Evolutionary conservation across 2,329 filamentous ascomycete genomes (phyloP), one percentile per base, ranked within the genome.

Genomic region (Daldinia sp.): DNA sequence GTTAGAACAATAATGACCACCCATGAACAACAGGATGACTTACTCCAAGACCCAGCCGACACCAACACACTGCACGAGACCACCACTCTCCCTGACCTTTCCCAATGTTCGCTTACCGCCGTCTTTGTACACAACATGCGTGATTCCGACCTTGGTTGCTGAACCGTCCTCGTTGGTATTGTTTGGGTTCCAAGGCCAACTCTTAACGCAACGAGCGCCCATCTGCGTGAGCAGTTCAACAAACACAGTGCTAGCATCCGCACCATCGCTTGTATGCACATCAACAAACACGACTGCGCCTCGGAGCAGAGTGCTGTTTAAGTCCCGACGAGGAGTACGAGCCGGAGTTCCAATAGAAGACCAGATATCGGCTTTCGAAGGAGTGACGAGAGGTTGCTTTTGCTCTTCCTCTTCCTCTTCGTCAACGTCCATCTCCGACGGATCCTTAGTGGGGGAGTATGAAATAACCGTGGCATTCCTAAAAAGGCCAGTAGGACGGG

Each of bases 121-220:
- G 72, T 96, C 93, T 76, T 96, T 97, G 81, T 89, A 97, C 5
- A 97, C 87, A 6, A 97, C 91, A 73, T 97, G 93, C 0, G 93
- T 96, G 70, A 96, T 92, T 4, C 89, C 90, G 61, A 92, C 80
- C 74, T 87, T 90, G 49, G 75, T 74, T 39, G 76, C 74, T 11
- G 76, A 75, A 4, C 73, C 71, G 11, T 82, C 80, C 32, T 71
- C 72, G 21, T 70, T 69, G 17, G 74, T 62, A 45, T 76, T 78
- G 54, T 61, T 77, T 5, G 87, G 86, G 71, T 89, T 90, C 89
- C 91, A 94, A 43, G 81, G 80, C 92, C 92, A 95, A 11, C 82
- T 83, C 77, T 89, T 91, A 41, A 94, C 84, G 70, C 91, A 93
- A 45, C 87, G 85, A 17, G 93, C 93, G 9, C 93, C 93, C 86